A percentile compares a stretch with the other conserved stretches of the same genome.
These are phyloP conservation scores for Penstemon eatonii DNA, from an alignment of 257 asterid genomes.

Conservation along the genomic window DNA sequence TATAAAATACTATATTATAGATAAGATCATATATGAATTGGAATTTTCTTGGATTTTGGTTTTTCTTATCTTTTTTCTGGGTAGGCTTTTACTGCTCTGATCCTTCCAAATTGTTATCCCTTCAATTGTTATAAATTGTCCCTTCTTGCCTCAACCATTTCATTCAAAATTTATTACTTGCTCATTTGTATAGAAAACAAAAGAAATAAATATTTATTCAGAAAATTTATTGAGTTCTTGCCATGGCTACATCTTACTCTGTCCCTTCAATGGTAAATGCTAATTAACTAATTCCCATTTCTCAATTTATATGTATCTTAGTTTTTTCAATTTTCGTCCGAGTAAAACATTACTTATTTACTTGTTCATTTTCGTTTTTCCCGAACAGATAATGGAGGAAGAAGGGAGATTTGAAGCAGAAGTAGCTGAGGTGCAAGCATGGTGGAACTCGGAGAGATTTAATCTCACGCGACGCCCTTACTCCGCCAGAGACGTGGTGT, in stretches of 20 bases:
- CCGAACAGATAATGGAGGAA: conserved; percentile 81
- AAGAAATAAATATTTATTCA: background rate
- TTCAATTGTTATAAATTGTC: conserved; percentile 48
- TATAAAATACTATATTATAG: conserved; percentile 26
- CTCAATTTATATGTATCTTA: background rate
- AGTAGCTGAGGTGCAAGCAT: conserved; percentile 87
- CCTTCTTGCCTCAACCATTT: conserved; percentile 16
- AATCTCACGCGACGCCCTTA: conserved; percentile 79
- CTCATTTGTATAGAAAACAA: conserved; percentile 25
- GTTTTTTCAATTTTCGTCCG: background rate
- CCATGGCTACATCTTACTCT: conserved; percentile 92
- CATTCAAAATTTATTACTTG: conserved; percentile 24
- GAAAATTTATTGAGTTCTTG: conserved; percentile 42
- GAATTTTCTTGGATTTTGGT: conserved; percentile 42
- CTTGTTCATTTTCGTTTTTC: background rate
- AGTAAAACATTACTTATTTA: background rate
- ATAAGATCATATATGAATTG: conserved; percentile 32
- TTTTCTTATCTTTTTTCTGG: conserved; percentile 37
- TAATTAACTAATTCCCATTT: background rate
- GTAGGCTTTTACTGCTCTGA: background rate
- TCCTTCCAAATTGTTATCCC: conserved; percentile 18
- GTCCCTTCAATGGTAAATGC: conserved; percentile 77
- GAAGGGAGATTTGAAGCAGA: conserved; percentile 86
- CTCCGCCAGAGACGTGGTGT: conserved; percentile 89
- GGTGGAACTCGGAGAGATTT: conserved; percentile 97